A percentile compares a stretch with the other conserved stretches of the same genome.
phyloP scores from a whole-genome alignment of 805 yeast species.

The Metschnikowia hibisci region DNA sequence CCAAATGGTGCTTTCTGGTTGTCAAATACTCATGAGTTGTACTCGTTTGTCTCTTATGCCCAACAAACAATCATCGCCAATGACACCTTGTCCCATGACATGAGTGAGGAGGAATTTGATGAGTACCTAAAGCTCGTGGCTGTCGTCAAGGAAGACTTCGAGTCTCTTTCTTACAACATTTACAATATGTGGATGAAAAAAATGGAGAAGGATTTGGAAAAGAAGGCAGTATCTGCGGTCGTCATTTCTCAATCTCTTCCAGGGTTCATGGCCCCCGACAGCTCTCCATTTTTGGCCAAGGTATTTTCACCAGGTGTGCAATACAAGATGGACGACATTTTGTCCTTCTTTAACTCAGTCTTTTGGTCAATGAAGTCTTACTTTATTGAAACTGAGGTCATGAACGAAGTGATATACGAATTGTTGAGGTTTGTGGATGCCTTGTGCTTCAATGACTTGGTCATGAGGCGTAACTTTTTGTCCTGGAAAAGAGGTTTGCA shows the following conservation, averaged over 20 bases:
- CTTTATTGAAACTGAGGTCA: conserved; percentile 78
- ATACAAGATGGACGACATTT: conserved; percentile 90
- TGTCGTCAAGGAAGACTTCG: conserved; percentile 90
- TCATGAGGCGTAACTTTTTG: conserved; percentile 89
- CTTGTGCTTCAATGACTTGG: conserved; percentile 88
- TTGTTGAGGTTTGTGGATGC: conserved; percentile 85
- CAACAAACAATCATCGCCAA: conserved; percentile 86
- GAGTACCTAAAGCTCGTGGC: conserved; percentile 87
- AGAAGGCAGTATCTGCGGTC: conserved; percentile 92
- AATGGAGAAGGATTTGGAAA: conserved; percentile 84
- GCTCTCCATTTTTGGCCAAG: conserved; percentile 75
- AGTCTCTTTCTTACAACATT: conserved; percentile 86
- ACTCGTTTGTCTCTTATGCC: conserved; percentile 91
- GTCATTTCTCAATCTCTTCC: conserved; percentile 93
- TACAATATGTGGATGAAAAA: conserved; percentile 97
- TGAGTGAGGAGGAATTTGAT: conserved; percentile 86
- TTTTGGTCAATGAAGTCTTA: conserved; percentile 92
- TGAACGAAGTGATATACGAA: conserved; percentile 80
- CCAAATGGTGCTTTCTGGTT: conserved; percentile 97
- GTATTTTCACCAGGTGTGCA: conserved; percentile 69
- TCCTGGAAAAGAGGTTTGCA: conserved; percentile 98
- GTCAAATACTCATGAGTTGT: conserved; percentile 91
- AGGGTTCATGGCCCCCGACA: conserved; percentile 87
- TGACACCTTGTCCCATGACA: conserved; percentile 71
- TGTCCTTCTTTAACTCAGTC: conserved; percentile 83